A percentile compares a stretch with the other conserved stretches of the same genome.
These are phyloP conservation scores for Xerophyta viscosa DNA, from an alignment of 106 monocot species.

Conservation along the genomic window DNA sequence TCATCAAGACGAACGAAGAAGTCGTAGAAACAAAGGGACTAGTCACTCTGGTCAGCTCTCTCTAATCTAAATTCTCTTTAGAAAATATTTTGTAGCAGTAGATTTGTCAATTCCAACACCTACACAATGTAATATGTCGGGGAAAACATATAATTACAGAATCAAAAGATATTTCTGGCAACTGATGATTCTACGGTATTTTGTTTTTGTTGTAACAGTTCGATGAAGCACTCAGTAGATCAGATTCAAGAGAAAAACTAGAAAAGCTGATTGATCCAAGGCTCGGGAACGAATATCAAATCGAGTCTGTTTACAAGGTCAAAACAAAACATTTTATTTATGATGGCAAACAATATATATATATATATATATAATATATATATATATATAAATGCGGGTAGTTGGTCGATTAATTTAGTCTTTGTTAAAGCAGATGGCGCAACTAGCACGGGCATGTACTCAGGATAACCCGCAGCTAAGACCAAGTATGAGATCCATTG, in stretches of 20 bases:
- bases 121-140: no score
- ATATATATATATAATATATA: no score
- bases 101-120: no score
- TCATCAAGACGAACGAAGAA: slow-evolving; percentile 33
- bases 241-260: slow-evolving; percentile 42
- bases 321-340: background rate
- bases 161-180: background rate
- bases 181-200: no score
- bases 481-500: slow-evolving; percentile 80
- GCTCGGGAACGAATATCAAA: slow-evolving; percentile 33
- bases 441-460: slow-evolving; percentile 71
- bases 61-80: no score
- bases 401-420: no score
- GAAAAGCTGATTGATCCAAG: slow-evolving; percentile 45
- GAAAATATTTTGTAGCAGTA: no score
- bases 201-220: slow-evolving; percentile 42
- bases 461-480: slow-evolving; percentile 60
- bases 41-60: slow-evolving; percentile 50
- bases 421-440: slow-evolving; percentile 43
- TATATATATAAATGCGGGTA: no score
- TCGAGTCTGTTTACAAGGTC: slow-evolving; percentile 61
- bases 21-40: slow-evolving; percentile 46
- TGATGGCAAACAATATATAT: no score
- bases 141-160: no score
- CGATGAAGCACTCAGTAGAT: slow-evolving; percentile 35